A percentile compares a stretch with the other conserved stretches of the same genome.
Conservation (phyloP, 768 basidiomycete species). For the Cyathus striatus region DNA sequence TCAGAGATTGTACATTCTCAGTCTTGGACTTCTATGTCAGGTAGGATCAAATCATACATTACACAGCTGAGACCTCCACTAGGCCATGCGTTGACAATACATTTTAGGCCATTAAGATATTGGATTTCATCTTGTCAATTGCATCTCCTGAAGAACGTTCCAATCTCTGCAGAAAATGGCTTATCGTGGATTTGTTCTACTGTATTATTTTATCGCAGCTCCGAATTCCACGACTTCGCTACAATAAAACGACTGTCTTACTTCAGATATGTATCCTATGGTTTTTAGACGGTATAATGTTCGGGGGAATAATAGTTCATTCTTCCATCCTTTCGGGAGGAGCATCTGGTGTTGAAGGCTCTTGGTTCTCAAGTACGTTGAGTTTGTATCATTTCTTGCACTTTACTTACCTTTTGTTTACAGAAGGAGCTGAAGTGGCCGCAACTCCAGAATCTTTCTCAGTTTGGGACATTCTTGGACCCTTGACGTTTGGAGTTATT, state of each 20-base stretch:
- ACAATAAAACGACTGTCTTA: conserved; percentile 55
- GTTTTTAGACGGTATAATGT: conserved; percentile 64
- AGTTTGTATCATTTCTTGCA: not conserved
- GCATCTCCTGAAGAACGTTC: conserved; percentile 37
- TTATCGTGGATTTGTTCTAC: conserved; percentile 63
- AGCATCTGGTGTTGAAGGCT: not conserved
- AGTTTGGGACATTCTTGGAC: conserved; percentile 43
- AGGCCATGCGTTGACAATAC: too few relatives aligned
- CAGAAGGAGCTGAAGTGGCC: conserved; percentile 29
- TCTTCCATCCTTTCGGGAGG: conserved; percentile 15
- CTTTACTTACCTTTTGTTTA: too few relatives aligned
- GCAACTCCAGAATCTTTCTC: conserved; percentile 41
- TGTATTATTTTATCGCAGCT: conserved; percentile 52
- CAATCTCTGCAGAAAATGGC: conserved; percentile 60
- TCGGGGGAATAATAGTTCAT: conserved; percentile 66
- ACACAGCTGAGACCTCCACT: too few relatives aligned
- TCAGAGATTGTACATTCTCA: conserved; percentile 74
- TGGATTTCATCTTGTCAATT: conserved; percentile 63
- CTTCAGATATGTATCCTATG: conserved; percentile 59
- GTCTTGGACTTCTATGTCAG: conserved; percentile 73
- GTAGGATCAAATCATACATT: conserved; percentile 31
- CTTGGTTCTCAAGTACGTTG: conserved; percentile 24
- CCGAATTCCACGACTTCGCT: conserved; percentile 71
- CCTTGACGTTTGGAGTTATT: conserved; percentile 47
- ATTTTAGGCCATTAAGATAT: conserved; percentile 67